These are phyloP conservation scores for Trichomonas tenax DNA, from an alignment of 208 protist species.

Conservation along the genomic window DNA sequence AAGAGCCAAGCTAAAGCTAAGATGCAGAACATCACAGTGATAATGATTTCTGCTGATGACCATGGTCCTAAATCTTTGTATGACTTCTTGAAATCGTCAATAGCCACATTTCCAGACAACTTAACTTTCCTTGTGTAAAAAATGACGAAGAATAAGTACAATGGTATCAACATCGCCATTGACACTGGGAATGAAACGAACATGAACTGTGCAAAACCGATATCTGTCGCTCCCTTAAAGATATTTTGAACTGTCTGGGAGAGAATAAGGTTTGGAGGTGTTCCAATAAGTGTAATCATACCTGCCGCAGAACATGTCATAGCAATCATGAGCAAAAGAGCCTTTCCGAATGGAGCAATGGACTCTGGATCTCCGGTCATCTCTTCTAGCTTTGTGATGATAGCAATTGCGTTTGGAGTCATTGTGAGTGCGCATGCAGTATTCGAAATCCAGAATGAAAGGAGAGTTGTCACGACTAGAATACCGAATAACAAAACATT, in stretches of 20 bases:
- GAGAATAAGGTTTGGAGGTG: slow-evolving; percentile 36
- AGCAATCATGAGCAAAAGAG: not conserved
- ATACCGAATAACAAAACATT: slow-evolving; percentile 26
- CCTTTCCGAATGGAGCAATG: not conserved
- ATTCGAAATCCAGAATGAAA: slow-evolving; percentile 34
- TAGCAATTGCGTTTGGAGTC: not conserved
- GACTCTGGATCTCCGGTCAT: not conserved
- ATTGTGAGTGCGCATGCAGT: slow-evolving; percentile 25
- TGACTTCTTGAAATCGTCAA: not conserved
- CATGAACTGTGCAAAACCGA: not conserved
- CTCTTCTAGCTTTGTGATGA: slow-evolving; percentile 7
- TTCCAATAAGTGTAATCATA: slow-evolving; percentile 32
- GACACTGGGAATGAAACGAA: slow-evolving; percentile 5
- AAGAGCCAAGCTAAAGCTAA: not conserved
- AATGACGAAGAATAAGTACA: not conserved
- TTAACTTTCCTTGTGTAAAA: not conserved
- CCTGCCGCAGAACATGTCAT: slow-evolving; percentile 23
- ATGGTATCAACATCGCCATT: not conserved
- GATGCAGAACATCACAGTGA: not conserved
- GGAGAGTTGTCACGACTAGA: slow-evolving; percentile 25
- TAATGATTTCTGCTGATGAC: not conserved
- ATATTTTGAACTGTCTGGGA: not conserved
- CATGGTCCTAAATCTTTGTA: not conserved
- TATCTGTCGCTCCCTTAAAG: not conserved
- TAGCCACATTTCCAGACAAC: not conserved